A percentile compares a stretch with the other conserved stretches of the same genome.
These are phyloP conservation scores for Metrosideros polymorpha DNA, from an alignment of 441 rosid genomes.

Conservation along the genomic window DNA sequence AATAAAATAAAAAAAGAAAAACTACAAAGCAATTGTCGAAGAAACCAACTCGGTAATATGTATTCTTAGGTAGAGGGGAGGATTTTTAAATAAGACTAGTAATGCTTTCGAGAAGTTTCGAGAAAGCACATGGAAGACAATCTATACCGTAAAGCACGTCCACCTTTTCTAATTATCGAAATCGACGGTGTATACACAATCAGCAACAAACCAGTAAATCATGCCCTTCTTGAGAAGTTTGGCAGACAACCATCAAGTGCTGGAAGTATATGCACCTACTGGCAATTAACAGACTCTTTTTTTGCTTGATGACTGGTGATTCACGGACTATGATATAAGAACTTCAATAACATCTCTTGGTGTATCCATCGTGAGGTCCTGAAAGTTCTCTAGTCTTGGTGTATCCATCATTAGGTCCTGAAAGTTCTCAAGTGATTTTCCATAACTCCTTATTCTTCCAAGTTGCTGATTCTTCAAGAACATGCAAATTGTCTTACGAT, in stretches of 20 bases:
- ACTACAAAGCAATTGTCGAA: no score
- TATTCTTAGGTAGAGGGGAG: background rate
- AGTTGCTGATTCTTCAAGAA: background rate
- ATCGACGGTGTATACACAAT: background rate
- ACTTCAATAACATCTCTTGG: background rate
- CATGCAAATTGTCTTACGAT: background rate
- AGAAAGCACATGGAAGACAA: background rate
- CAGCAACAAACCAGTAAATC: background rate
- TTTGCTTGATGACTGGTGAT: no score
- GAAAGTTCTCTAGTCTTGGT: no score
- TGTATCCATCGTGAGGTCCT: background rate
- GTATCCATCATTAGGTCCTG: background rate
- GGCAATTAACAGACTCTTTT: no score
- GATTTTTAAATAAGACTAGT: background rate
- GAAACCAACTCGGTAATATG: no score
- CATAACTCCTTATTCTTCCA: background rate
- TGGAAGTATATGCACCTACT: no score
- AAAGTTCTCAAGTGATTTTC: background rate
- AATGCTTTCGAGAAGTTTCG: background rate
- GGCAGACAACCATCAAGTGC: background rate
- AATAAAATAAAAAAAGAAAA: background rate
- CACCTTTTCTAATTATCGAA: background rate
- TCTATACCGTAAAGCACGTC: background rate
- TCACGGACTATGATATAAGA: background rate
- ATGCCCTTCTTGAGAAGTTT: background rate